Conservation (phyloP, 805 yeast species). For the Tetrapisispora nanseiensis region DNA sequence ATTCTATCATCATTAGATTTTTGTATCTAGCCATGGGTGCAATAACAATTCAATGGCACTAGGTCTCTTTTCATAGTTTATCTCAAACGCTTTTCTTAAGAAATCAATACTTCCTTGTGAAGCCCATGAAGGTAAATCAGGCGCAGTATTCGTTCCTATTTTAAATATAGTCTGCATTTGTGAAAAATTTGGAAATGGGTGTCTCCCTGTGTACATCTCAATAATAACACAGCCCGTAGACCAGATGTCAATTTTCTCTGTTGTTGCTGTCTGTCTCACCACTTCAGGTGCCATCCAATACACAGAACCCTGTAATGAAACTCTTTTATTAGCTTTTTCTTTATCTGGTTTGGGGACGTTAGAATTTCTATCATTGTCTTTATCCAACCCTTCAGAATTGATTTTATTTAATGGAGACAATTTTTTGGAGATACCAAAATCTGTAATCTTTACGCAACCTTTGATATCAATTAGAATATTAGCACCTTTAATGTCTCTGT, state of each 20-base stretch:
- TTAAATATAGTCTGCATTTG: slow-evolving; percentile 97
- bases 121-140: slow-evolving; percentile 67
- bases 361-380: slow-evolving; percentile 5
- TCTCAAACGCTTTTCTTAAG: slow-evolving; percentile 54
- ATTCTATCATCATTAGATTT: slow-evolving; percentile 4
- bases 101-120: slow-evolving; percentile 62
- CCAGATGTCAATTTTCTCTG: slow-evolving; percentile 94
- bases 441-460: slow-evolving; percentile 76
- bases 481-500: slow-evolving; percentile 84
- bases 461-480: slow-evolving; percentile 72
- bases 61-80: slow-evolving; percentile 67
- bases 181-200: slow-evolving; percentile 89
- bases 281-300: slow-evolving; percentile 99
- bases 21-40: slow-evolving; percentile 34
- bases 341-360: slow-evolving; percentile 5
- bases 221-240: slow-evolving; percentile 89
- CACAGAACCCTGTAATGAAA: slow-evolving; percentile 86
- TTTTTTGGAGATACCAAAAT: slow-evolving; percentile 73
- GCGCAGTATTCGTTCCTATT: slow-evolving; percentile 78
- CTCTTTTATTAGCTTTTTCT: slow-evolving; percentile 40
- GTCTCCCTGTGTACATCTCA: slow-evolving; percentile 93
- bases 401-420: slow-evolving; percentile 43
- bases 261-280: slow-evolving; percentile 83
- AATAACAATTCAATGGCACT: slow-evolving; percentile 58
- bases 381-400: slow-evolving; percentile 31